These are phyloP conservation scores for Coleophoma crateriformis DNA, from an alignment of 2,329 filamentous ascomycete species.

Conservation along the genomic window DNA sequence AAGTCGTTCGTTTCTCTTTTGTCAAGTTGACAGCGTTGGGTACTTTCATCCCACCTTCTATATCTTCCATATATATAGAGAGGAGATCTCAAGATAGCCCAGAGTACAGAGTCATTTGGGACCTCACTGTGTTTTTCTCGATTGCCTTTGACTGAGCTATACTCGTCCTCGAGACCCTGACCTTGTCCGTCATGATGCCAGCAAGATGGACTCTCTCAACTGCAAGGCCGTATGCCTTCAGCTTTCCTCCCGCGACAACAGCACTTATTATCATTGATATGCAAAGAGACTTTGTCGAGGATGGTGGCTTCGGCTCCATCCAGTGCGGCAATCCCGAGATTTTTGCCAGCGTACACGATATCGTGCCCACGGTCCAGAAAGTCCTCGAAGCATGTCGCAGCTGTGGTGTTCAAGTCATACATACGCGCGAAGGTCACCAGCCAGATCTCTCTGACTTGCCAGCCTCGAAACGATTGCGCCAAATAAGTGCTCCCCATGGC, in stretches of 20 bases:
- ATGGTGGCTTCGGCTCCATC: slow-evolving; percentile 43
- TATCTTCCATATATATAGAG: too few species aligned
- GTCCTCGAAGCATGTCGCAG: slow-evolving; percentile 37
- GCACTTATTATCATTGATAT: slow-evolving; percentile 49
- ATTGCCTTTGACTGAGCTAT: too few species aligned
- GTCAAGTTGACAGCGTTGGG: too few species aligned
- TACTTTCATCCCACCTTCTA: too few species aligned
- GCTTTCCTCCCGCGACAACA: slow-evolving; percentile 38
- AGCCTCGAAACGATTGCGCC: slow-evolving; percentile 44
- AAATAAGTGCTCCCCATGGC: slow-evolving; percentile 34
- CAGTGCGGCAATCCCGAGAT: slow-evolving; percentile 38
- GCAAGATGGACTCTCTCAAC: slow-evolving; percentile 17
- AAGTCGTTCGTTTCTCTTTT: too few species aligned
- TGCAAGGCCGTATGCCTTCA: slow-evolving; percentile 40
- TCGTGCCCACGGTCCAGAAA: slow-evolving; percentile 36
- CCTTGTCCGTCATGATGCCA: slow-evolving; percentile 8
- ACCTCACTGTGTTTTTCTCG: too few species aligned
- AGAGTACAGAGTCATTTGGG: too few species aligned
- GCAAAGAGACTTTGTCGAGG: slow-evolving; percentile 47
- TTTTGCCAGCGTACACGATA: slow-evolving; percentile 33
- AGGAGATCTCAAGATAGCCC: too few species aligned
- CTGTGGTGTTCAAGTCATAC: slow-evolving; percentile 36
- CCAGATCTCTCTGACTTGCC: slow-evolving; percentile 50
- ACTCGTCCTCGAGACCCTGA: not conserved
- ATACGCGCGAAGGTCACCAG: slow-evolving; percentile 48